Percentiles rank a stretch among this genome's conserved stretches.
Conservation (phyloP, 2,329 filamentous ascomycete species). For the Diaporthe vaccinii region DNA sequence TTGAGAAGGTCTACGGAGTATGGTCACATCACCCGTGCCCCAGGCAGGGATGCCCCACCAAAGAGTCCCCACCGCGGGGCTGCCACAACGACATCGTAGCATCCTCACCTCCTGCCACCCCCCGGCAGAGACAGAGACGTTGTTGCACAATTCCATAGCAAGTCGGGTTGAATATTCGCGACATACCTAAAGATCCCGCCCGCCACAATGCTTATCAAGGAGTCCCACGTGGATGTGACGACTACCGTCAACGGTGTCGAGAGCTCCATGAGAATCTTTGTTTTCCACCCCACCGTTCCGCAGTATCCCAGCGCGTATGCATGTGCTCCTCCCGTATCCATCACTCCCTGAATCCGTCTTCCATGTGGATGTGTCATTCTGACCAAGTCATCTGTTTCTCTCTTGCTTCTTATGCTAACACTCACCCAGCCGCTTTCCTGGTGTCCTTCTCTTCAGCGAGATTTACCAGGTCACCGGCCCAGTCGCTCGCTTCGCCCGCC, state of each 20-base stretch:
- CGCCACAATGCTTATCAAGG: conserved; percentile 65
- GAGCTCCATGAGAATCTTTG: conserved; percentile 76
- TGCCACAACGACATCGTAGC: background rate
- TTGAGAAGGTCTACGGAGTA: no score
- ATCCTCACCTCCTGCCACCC: background rate
- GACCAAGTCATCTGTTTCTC: background rate
- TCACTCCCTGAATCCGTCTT: background rate
- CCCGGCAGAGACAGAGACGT: no score
- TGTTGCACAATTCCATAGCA: background rate
- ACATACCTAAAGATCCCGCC: background rate
- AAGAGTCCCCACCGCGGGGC: conserved; percentile 27
- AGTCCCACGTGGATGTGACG: conserved; percentile 65
- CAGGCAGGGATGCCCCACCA: conserved; percentile 4
- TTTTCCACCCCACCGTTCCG: conserved; percentile 88
- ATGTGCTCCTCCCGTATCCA: conserved; percentile 4
- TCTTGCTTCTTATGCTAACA: conserved; percentile 11
- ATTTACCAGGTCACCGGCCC: conserved; percentile 88
- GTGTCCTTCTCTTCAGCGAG: conserved; percentile 90
- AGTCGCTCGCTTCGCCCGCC: conserved; percentile 88
- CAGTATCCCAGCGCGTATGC: conserved; percentile 87
- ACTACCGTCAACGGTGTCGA: conserved; percentile 67
- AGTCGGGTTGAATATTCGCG: background rate
- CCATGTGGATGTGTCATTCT: background rate
- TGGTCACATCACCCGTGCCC: background rate
- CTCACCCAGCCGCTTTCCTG: conserved; percentile 76